Evolutionary conservation across 768 basidiomycete species (phyloP).

Genomic region (Russula ochroleuca): DNA sequence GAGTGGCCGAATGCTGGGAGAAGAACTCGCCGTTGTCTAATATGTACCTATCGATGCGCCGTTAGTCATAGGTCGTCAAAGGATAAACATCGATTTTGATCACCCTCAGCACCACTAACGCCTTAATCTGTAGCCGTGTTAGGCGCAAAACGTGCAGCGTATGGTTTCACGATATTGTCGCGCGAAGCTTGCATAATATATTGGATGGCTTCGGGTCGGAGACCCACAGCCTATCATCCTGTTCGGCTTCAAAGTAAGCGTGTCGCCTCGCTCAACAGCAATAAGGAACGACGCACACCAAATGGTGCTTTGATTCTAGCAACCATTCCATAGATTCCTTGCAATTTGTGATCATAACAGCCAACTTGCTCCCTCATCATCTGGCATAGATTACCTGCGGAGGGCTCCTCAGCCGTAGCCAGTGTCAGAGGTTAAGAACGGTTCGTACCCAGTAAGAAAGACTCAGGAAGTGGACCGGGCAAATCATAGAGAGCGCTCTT

Average conservation of each 20-base stretch:
- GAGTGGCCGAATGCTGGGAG: slow-evolving; percentile 17
- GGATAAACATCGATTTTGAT: not conserved
- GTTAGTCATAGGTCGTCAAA: not conserved
- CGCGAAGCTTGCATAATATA: slow-evolving; percentile 24
- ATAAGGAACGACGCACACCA: slow-evolving; percentile 5
- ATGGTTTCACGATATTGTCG: slow-evolving; percentile 22
- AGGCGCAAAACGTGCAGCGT: slow-evolving; percentile 23
- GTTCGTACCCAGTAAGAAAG: slow-evolving; percentile 20
- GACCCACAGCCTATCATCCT: slow-evolving; percentile 20
- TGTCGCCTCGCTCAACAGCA: no score
- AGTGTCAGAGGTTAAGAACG: not conserved
- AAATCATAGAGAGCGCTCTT: not conserved
- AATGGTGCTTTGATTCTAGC: slow-evolving; percentile 19
- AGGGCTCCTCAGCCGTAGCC: not conserved
- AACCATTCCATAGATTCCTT: slow-evolving; percentile 13
- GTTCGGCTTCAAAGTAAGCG: not conserved
- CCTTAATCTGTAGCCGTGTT: slow-evolving; percentile 19
- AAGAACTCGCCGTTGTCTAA: slow-evolving; percentile 17
- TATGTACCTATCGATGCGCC: slow-evolving; percentile 6
- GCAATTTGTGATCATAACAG: slow-evolving; percentile 9
- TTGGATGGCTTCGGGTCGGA: slow-evolving; percentile 23
- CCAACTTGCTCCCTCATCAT: slow-evolving; percentile 23
- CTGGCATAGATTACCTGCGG: slow-evolving; percentile 18
- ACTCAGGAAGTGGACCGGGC: slow-evolving; percentile 19
- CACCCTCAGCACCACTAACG: slow-evolving; percentile 23